phyloP scores from a whole-genome alignment of 257 asterid genomes.

The Eucommia ulmoides region DNA sequence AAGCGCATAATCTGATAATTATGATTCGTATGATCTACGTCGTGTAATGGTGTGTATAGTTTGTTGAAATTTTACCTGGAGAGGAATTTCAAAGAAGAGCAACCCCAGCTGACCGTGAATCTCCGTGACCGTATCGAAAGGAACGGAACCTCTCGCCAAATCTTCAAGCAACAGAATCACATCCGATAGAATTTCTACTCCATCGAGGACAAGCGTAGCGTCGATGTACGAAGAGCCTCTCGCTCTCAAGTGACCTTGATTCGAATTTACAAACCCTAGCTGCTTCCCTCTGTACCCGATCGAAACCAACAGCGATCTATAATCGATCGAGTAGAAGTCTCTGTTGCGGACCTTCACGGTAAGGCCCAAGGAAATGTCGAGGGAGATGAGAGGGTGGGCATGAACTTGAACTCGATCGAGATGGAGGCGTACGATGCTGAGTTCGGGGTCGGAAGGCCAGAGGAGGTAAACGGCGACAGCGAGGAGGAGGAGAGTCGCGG shows the following conservation, averaged over 20 bases:
- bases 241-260: conserved; percentile 38
- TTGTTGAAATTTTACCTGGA: conserved; percentile 42
- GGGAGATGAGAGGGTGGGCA: conserved; percentile 31
- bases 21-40: too few species aligned
- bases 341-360: conserved; percentile 45
- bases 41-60: too few species aligned
- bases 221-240: conserved; percentile 53
- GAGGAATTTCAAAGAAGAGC: conserved; percentile 40
- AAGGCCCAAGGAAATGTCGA: conserved; percentile 56
- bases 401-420: conserved; percentile 48
- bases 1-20: too few species aligned
- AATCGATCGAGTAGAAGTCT: conserved; percentile 58
- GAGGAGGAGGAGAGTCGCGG: conserved; percentile 28
- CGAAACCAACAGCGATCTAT: conserved; percentile 32
- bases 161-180: conserved; percentile 57
- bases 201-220: conserved; percentile 66
- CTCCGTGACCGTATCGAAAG: conserved; percentile 55
- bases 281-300: conserved; percentile 64
- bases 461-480: conserved; percentile 41
- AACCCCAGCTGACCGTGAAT: conserved; percentile 53
- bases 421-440: conserved; percentile 53
- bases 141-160: conserved; percentile 46
- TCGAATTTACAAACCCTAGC: conserved; percentile 55
- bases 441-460: conserved; percentile 74
- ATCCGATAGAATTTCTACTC: conserved; percentile 49